phyloP scores from a whole-genome alignment of 305 asterid genomes.

The Solanum aculeatissimum region DNA sequence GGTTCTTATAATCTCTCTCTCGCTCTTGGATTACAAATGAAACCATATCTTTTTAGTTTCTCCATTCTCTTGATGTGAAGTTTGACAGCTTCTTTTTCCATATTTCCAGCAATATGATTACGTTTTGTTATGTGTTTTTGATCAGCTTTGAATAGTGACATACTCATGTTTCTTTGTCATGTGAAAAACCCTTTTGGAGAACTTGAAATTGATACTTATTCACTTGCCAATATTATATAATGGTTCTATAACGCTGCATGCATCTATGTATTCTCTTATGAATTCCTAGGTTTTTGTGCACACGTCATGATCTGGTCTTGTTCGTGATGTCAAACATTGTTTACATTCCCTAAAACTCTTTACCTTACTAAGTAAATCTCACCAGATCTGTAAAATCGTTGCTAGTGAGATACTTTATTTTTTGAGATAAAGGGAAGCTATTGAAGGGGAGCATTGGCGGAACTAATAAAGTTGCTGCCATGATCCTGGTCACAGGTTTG shows the following conservation, averaged over 20 bases:
- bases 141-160: background rate
- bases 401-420: background rate
- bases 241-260: background rate
- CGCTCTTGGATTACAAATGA: background rate
- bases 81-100: background rate
- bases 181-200: background rate
- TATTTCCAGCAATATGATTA: background rate
- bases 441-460: background rate
- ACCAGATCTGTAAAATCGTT: background rate
- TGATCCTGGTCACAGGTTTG: background rate
- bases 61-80: background rate
- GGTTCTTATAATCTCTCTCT: constrained; percentile 22
- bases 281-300: background rate
- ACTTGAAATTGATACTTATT: background rate
- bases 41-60: background rate
- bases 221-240: background rate
- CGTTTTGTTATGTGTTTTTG: background rate
- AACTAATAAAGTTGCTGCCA: background rate
- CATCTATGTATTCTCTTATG: background rate
- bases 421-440: background rate
- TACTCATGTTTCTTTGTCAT: background rate
- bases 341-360: background rate
- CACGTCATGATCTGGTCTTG: background rate
- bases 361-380: background rate
- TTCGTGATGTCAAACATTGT: background rate